Base-by-base conservation (phyloP, 169 alveolate species). In the Babesia ovis region DNA sequence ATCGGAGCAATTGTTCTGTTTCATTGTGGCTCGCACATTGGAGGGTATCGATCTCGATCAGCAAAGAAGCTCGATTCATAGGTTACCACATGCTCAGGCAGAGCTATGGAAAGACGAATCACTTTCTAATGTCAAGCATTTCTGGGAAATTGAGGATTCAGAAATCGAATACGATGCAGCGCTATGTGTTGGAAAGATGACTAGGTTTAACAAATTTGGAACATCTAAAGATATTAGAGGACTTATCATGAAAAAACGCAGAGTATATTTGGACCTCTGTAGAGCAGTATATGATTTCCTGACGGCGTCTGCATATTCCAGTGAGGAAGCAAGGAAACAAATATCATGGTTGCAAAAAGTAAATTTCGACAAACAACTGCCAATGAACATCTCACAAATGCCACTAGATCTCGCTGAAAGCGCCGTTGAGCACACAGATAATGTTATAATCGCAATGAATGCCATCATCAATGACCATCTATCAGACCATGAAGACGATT, bases 1-100 rank as follows among this genome's bases (percentile, higher is more conserved):
- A 0, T 39, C 85, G 3, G 60, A 48, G 12, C 85, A 76, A 48
- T 70, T 76, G 35, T 76, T 76, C 53, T 56, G 73, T 46, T 76
- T 76, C 25, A 46, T 76, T 18, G 50, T 64, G 8, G 54, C 80
- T 0, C 68, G 46, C 66, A 54, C 20, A 4, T n/a, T 62, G 22
- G 76, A 74, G 9, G 41, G 50, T 18, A 50, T 42, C 20, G 72
- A 55, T 18, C 12, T n/a, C 1, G 35, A 3, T 1, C 4, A 12
- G 55, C 41, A 42, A 6, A 54, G 25, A 5, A 12, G 20, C 1
- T 0, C n/a, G 18, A 1, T 4, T 31, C 16, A 35, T 18, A 27
- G 4, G 53, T 32, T 39, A 41, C 43, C 61, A 1, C 14, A 6
- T 14, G 18, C 23, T 20, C 73, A 20, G 6, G 42, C 27, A 20